Evolutionary conservation across 495 filamentous ascomycete species (phyloP).

Genomic region (Aspergillus egyptiacus): DNA sequence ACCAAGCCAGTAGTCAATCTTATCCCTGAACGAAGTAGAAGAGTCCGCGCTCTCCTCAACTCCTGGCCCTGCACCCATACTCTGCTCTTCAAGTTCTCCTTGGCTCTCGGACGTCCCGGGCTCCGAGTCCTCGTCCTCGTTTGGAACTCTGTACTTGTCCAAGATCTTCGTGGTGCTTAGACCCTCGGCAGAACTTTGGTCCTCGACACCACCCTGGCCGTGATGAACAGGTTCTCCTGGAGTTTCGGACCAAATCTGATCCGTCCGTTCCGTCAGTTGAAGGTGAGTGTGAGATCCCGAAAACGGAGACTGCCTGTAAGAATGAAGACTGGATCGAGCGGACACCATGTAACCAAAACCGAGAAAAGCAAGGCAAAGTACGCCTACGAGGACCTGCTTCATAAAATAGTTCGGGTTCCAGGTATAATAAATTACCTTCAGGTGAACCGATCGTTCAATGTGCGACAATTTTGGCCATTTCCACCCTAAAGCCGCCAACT

Average conservation of each 20-base stretch:
- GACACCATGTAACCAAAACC: neutral
- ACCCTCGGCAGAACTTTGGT: neutral
- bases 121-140: neutral
- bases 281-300: neutral
- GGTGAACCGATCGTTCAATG: neutral
- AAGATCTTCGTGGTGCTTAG: neutral
- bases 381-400: neutral
- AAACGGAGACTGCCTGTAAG: neutral
- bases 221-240: neutral
- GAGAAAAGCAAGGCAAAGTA: constrained; percentile 4
- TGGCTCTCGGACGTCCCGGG: neutral
- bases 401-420: neutral
- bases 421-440: neutral
- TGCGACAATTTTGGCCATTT: neutral
- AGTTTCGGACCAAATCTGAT: neutral
- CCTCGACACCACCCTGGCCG: no score
- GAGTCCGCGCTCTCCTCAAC: neutral
- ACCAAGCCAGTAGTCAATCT: constrained; percentile 34
- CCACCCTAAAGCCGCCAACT: neutral
- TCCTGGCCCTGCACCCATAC: neutral
- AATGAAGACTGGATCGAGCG: neutral
- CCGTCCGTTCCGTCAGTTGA: neutral
- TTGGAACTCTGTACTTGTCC: neutral
- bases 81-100: neutral
- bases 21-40: constrained; percentile 19